phyloP scores from a whole-genome alignment of 1,139 yeast species.

The Arxiozyma heterogenica region DNA sequence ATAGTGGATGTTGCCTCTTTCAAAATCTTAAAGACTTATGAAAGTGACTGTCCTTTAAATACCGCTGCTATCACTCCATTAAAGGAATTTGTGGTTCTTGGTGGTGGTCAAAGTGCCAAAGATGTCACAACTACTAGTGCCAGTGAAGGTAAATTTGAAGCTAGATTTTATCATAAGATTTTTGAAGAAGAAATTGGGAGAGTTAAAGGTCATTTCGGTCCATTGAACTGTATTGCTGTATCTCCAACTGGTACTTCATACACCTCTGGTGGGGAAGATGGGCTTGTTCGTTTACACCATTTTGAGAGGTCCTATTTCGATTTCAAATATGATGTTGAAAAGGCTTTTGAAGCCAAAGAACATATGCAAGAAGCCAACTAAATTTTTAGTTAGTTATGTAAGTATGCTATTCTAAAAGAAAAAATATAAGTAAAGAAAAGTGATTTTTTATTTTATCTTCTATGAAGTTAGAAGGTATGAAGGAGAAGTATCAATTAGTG shows the following conservation, averaged over 20 bases:
- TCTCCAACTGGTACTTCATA: conserved; percentile 92
- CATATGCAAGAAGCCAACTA: conserved; percentile 20
- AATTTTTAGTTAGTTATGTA: neutral
- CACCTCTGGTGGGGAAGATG: conserved; percentile 98
- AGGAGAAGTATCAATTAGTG: neutral
- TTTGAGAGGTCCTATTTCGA: conserved; percentile 90
- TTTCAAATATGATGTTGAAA: conserved; percentile 85
- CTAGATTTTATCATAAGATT: conserved; percentile 89
- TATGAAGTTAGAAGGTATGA: neutral
- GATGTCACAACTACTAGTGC: conserved; percentile 95
- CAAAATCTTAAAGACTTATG: conserved; percentile 62
- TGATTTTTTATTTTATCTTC: neutral
- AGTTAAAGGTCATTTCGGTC: conserved; percentile 98
- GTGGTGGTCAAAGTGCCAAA: conserved; percentile 99
- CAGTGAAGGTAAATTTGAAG: conserved; percentile 93
- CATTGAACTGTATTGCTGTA: conserved; percentile 84
- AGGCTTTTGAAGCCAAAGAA: conserved; percentile 48
- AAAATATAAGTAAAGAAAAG: neutral
- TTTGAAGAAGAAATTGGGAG: conserved; percentile 95
- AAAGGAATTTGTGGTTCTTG: conserved; percentile 85
- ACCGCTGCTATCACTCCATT: conserved; percentile 90
- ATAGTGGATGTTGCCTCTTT: conserved; percentile 72
- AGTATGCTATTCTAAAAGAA: neutral
- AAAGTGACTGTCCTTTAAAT: conserved; percentile 90
- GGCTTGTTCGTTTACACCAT: conserved; percentile 86